A percentile compares a stretch with the other conserved stretches of the same genome.
Conservation (phyloP, 2,329 filamentous ascomycete genomes). For the Xylaria sp. region DNA sequence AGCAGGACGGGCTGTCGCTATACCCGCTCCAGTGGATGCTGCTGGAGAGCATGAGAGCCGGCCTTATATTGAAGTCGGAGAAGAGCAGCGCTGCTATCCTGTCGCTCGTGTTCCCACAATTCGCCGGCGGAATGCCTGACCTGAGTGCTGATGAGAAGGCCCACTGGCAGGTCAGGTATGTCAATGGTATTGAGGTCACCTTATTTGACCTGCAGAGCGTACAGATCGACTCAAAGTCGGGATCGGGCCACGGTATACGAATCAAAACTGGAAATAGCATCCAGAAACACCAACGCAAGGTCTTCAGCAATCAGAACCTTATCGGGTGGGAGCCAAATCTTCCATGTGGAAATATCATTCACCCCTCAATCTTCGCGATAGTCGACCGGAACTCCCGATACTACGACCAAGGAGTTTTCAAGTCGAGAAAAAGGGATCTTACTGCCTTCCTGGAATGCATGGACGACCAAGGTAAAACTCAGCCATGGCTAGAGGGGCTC, state of each 20-base stretch:
- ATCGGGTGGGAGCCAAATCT: slow-evolving; percentile 12
- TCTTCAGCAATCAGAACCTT: slow-evolving; percentile 20
- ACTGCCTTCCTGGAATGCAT: slow-evolving; percentile 23
- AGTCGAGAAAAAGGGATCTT: slow-evolving; percentile 20
- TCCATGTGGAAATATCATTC: slow-evolving; percentile 28
- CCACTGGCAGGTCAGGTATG: slow-evolving; percentile 26
- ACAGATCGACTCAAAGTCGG: slow-evolving; percentile 20
- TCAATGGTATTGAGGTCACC: slow-evolving; percentile 25
- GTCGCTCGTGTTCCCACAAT: slow-evolving; percentile 29
- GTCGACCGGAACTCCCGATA: slow-evolving; percentile 28
- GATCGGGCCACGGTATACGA: slow-evolving; percentile 21
- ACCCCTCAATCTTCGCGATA: slow-evolving; percentile 24
- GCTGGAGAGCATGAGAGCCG: slow-evolving; percentile 29
- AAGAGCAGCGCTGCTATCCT: not conserved
- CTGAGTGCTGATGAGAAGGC: slow-evolving; percentile 24
- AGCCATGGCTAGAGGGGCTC: slow-evolving; percentile 29
- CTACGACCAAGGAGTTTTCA: slow-evolving; percentile 32
- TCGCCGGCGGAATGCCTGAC: slow-evolving; percentile 22
- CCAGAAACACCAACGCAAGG: slow-evolving; percentile 14
- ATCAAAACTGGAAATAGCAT: slow-evolving; percentile 2
- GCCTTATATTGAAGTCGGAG: slow-evolving; percentile 20
- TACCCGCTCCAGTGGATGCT: slow-evolving; percentile 35
- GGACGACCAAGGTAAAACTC: slow-evolving; percentile 27
- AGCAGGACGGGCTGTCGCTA: slow-evolving; percentile 31
- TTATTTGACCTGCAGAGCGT: slow-evolving; percentile 33